phyloP scores from a whole-genome alignment of 1,284 basidiomycete species.

The Ustilago trichophora region DNA sequence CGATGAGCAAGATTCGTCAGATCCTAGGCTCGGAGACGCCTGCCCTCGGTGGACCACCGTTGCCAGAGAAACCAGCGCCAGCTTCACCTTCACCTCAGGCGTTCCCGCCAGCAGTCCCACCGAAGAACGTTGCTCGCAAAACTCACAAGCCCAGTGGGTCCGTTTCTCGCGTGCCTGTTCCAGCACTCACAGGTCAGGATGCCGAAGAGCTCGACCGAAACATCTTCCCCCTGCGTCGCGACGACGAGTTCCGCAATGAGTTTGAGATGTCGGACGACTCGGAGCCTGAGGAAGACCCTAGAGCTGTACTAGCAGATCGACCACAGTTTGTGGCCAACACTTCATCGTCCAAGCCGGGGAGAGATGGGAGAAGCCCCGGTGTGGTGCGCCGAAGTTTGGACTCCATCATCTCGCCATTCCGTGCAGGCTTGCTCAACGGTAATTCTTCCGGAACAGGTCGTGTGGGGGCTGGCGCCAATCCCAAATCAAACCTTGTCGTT shows the following conservation, averaged over 20 bases:
- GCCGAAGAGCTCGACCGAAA: conserved; percentile 8
- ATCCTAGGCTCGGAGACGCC: conserved; percentile 21
- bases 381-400: conserved; percentile 39
- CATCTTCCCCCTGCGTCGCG: conserved; percentile 32
- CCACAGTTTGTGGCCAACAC: conserved; percentile 1
- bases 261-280: conserved; percentile 37
- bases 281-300: conserved; percentile 3
- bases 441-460: not conserved
- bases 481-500: conserved; percentile 4
- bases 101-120: conserved; percentile 12
- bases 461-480: not conserved
- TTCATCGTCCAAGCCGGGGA: not conserved
- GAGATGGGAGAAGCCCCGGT: conserved; percentile 17
- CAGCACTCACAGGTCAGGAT: not conserved
- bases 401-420: conserved; percentile 43
- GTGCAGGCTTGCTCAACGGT: conserved; percentile 27
- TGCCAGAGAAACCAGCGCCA: not conserved
- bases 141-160: not conserved
- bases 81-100: not conserved
- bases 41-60: not conserved
- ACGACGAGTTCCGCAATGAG: conserved; percentile 37
- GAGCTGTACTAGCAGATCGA: not conserved
- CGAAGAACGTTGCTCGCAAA: conserved; percentile 3
- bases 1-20: conserved; percentile 32
- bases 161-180: not conserved